Evolutionary conservation across 192 early-diverging fungal species (phyloP), one percentile per base, ranked within the genome.

Genomic region (Cladochytrium replicatum): DNA sequence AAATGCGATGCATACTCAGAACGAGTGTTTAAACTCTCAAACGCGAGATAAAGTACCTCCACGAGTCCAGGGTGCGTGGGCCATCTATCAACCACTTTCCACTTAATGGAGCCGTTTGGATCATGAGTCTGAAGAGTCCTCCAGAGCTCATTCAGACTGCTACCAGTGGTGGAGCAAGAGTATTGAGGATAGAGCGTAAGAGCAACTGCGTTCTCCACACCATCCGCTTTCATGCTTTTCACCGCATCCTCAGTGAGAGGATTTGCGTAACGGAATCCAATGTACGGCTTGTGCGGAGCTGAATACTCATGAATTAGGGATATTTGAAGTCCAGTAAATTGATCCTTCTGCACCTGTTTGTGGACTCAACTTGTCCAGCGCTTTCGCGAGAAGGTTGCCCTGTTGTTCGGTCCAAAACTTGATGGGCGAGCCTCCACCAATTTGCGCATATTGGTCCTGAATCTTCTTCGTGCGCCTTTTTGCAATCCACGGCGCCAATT

Each of bases 1-100:
- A n/a, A n/a, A n/a, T n/a, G n/a, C n/a, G n/a, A n/a, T n/a, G n/a
- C n/a, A n/a, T n/a, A n/a, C n/a, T n/a, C n/a, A n/a, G n/a, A n/a
- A n/a, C n/a, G n/a, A n/a, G n/a, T n/a, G n/a, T n/a, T n/a, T n/a
- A n/a, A n/a, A n/a, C n/a, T n/a, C n/a, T n/a, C n/a, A n/a, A n/a
- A n/a, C n/a, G n/a, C n/a, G 19, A 40, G 11, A 49, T 54, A 55
- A 27, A 41, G 27, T 43, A 83, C 75, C 55, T 87, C 73, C 11
- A 94, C 61, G 8, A 97, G 81, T 26, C 83, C 80, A 1, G 87
- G 77, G 55, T 97, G 86, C 2, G 87, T 88, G 25, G 84, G 81
- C 86, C 88, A 97, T 11, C 93, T 73, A 59, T 97, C 93, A 49
- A 97, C 90, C n/a, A 94, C 85, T 54, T 87, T 91, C 91, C 91